Conservation (phyloP, 129 eudicot genomes). For the Arctium lappa region DNA sequence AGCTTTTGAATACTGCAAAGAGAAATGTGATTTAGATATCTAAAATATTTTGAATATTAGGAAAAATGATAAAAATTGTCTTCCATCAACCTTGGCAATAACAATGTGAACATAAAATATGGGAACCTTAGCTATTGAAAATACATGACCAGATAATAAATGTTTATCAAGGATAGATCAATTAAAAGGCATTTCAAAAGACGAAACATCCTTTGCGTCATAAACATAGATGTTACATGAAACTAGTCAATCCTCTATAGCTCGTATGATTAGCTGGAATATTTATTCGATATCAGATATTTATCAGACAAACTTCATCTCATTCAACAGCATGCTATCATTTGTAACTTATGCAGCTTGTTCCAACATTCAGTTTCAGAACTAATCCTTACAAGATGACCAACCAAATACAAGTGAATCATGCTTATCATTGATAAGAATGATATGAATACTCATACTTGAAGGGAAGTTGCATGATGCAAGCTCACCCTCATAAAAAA, state of each 20-base stretch:
- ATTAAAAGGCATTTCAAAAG: neutral
- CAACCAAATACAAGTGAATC: no score
- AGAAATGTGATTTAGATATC: neutral
- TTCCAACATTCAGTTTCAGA: neutral
- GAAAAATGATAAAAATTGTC: neutral
- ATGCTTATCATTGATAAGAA: no score
- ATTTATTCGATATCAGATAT: neutral
- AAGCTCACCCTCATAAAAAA: no score
- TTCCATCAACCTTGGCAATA: neutral
- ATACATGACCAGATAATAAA: neutral
- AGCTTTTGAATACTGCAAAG: conserved; percentile 38
- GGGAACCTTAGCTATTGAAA: neutral
- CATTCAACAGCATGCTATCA: neutral
- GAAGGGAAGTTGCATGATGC: no score
- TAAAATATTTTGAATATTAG: neutral
- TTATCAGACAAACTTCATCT: neutral
- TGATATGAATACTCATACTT: no score
- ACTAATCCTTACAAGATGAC: no score
- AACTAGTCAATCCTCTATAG: neutral
- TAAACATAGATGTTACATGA: neutral
- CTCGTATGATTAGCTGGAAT: neutral
- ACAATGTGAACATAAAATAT: neutral
- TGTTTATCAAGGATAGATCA: neutral
- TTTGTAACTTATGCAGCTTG: neutral
- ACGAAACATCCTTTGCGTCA: neutral